Conservation (phyloP, 169 alveolate species). For the Cryptosporidium sp. region DNA sequence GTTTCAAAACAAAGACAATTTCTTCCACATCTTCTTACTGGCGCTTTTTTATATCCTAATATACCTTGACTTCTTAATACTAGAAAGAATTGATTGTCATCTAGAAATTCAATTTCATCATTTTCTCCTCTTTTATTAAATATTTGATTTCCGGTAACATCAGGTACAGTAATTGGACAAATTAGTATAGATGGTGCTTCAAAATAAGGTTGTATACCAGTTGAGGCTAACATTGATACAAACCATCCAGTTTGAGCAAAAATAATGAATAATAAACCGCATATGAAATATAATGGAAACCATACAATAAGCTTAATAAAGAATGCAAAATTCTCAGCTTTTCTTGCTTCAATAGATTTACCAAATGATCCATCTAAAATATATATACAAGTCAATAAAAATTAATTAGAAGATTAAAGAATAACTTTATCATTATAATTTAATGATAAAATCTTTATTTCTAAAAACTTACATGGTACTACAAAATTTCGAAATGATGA, state of each 20-base stretch:
- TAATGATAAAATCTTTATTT: background rate
- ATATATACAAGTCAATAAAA: background rate
- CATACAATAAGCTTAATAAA: conserved; percentile 35
- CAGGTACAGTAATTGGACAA: conserved; percentile 41
- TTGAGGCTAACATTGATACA: conserved; percentile 69
- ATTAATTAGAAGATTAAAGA: background rate
- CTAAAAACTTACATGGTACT: conserved; percentile 67
- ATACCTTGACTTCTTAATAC: conserved; percentile 59
- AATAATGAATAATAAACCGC: conserved; percentile 31
- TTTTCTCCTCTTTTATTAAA: background rate
- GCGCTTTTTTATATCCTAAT: conserved; percentile 48
- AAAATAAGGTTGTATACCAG: conserved; percentile 72
- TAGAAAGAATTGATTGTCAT: conserved; percentile 4
- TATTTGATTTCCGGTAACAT: background rate
- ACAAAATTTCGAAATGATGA: conserved; percentile 61
- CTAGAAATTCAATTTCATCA: background rate
- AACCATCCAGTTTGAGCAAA: conserved; percentile 76
- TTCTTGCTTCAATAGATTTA: conserved; percentile 40
- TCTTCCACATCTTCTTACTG: conserved; percentile 45
- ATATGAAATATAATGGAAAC: conserved; percentile 47
- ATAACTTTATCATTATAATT: background rate
- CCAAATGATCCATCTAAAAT: conserved; percentile 71
- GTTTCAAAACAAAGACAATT: conserved; percentile 68
- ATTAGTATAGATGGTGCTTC: conserved; percentile 70
- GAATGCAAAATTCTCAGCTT: conserved; percentile 69